Conservation (phyloP, 352 stramenopile species). For the Phytophthora sojae region DNA sequence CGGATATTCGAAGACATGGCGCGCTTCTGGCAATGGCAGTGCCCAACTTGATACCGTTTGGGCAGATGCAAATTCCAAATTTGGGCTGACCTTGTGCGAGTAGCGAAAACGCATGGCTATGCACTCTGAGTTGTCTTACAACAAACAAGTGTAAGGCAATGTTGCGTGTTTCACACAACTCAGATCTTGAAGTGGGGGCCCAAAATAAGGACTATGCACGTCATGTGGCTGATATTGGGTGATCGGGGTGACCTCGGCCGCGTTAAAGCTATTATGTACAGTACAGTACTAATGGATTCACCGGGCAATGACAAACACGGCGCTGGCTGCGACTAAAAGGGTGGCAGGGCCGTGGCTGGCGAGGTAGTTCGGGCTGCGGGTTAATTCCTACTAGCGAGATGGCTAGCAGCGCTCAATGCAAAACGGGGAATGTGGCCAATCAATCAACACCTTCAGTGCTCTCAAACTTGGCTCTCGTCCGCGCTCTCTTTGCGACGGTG, state of each 20-base stretch:
- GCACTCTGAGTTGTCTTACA: neutral
- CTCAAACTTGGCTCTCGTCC: neutral
- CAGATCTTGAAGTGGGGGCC: conserved; percentile 5
- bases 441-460: too few species aligned
- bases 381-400: neutral
- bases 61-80: neutral
- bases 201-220: neutral
- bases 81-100: neutral
- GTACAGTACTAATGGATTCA: neutral
- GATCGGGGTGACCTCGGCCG: neutral
- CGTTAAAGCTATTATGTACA: conserved; percentile 1
- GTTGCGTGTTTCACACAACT: conserved; percentile 10
- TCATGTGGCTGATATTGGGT: conserved; percentile 1
- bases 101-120: neutral
- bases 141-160: neutral
- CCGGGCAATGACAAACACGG: neutral
- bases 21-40: neutral
- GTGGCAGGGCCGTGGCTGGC: neutral
- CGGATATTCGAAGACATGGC: conserved; percentile 2
- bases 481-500: neutral
- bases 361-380: neutral
- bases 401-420: neutral
- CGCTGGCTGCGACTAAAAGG: neutral
- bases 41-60: neutral
- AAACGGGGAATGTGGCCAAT: neutral